Base-by-base conservation (phyloP, 345 rosid genomes). In the Aquilaria sinensis region DNA sequence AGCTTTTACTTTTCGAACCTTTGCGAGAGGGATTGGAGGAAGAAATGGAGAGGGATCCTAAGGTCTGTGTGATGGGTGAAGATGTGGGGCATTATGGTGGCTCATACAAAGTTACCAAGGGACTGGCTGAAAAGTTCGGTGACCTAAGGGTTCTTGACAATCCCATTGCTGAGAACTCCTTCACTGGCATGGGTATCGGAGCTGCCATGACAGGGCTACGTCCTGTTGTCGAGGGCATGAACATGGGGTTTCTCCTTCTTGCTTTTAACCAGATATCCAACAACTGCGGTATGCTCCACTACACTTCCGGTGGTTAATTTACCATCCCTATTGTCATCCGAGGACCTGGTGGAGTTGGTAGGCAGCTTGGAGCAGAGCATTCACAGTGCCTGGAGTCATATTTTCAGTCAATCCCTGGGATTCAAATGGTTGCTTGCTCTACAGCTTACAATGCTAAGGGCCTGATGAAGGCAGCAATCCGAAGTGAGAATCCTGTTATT, bases 371-470 rank as follows among this genome's bases (percentile, higher is more conserved):
- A 0, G 97, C 98, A n/a, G 98, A 93, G 80, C 98, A 93, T 70
- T 93, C 97, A 0, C 98, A 93, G 67, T 87, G 97, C 15, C 86
- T 93, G 8, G 98, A 93, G 67, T 93, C 98, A 34, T 93, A 90
- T 81, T 90, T 93, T 74, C 98, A 93, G 67, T 93, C 98, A 60
- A 93, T 93, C 68, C 97, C 98, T 1, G 98, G 98, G 61, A 93
- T 93, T 78, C 98, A 90, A 66, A 90, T 93, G 98, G 98, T 93
- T 31, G 98, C 98, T 3, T 93, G 98, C 83, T 93, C 98, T 0
- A 93, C 97, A 34, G 90, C 98, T 14, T 88, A 86, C 37, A 93
- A 93, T 14, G 97, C 98, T 23, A 93, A 93, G 80, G 98, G 98
- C 53, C 76, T 93, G 73, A 93, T 93, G 98, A 93, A 93, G 79